Evolutionary conservation across 805 yeast genomes (phyloP).

Genomic region (Cyberlindnera xylosilytica): DNA sequence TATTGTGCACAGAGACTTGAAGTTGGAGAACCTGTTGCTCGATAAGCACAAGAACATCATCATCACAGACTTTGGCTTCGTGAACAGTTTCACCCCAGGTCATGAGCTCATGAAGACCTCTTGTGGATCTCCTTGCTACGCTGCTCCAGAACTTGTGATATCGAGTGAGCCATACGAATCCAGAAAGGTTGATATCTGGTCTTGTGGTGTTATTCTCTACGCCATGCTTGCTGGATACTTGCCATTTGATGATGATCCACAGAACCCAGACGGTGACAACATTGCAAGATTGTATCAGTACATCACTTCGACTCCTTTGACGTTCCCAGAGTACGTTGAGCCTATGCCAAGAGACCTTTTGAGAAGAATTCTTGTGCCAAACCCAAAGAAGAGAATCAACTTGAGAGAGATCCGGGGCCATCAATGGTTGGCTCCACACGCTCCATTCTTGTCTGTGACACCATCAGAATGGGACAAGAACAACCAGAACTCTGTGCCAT

Average conservation of each 20-base stretch:
- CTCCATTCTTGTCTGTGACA: conserved; percentile 74
- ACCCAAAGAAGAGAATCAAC: conserved; percentile 73
- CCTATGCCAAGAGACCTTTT: conserved; percentile 90
- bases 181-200: conserved; percentile 94
- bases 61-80: conserved; percentile 89
- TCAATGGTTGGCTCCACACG: conserved; percentile 86
- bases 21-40: conserved; percentile 73
- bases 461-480: conserved; percentile 85
- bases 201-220: conserved; percentile 90
- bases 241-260: conserved; percentile 97
- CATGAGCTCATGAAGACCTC: conserved; percentile 83
- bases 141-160: conserved; percentile 95
- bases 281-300: conserved; percentile 87
- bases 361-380: conserved; percentile 78
- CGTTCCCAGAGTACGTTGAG: conserved; percentile 90
- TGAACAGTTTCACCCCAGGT: conserved; percentile 63
- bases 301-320: conserved; percentile 85
- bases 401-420: conserved; percentile 73
- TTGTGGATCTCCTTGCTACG: conserved; percentile 87
- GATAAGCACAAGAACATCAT: conserved; percentile 68
- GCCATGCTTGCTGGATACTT: conserved; percentile 97
- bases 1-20: conserved; percentile 74
- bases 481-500: conserved; percentile 30
- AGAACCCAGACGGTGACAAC: conserved; percentile 94
- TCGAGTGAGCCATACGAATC: conserved; percentile 87